Percentiles rank a stretch among this genome's conserved stretches.
Evolutionary conservation across 345 rosid species (phyloP).

Genomic region (Linum usitatissimum): DNA sequence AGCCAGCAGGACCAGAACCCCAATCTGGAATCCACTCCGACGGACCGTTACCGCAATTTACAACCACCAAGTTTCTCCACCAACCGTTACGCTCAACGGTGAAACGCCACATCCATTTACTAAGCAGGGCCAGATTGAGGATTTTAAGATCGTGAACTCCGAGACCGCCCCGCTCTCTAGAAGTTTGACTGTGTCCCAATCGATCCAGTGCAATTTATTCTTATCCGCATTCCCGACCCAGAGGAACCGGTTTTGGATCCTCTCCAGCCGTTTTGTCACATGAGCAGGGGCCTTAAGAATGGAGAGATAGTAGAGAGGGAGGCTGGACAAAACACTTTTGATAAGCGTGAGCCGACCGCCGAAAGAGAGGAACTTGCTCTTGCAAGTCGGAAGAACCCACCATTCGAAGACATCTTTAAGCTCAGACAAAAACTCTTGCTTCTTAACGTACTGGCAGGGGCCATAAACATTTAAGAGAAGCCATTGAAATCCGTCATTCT

Average conservation of each 20-base stretch:
- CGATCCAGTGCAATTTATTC: neutral
- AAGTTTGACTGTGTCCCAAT: neutral
- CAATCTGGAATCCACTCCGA: no score
- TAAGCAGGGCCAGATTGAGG: neutral
- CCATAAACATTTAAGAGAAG: no score
- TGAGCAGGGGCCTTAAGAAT: neutral
- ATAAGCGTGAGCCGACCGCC: neutral
- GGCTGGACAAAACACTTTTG: neutral
- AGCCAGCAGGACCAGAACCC: no score
- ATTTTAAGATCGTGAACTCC: neutral
- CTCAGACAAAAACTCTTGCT: no score
- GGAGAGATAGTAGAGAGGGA: neutral
- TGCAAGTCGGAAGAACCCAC: no score
- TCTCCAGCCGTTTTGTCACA: neutral
- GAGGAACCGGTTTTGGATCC: neutral
- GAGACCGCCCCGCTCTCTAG: neutral
- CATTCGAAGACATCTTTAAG: no score
- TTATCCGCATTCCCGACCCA: neutral
- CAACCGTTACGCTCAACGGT: neutral
- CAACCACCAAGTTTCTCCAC: neutral
- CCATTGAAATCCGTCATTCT: no score
- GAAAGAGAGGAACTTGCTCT: neutral
- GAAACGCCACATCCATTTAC: neutral
- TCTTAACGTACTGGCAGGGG: no score
- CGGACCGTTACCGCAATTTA: no score